Evolutionary conservation across 306 rosid species (phyloP).

Genomic region (Dryas drummondii): DNA sequence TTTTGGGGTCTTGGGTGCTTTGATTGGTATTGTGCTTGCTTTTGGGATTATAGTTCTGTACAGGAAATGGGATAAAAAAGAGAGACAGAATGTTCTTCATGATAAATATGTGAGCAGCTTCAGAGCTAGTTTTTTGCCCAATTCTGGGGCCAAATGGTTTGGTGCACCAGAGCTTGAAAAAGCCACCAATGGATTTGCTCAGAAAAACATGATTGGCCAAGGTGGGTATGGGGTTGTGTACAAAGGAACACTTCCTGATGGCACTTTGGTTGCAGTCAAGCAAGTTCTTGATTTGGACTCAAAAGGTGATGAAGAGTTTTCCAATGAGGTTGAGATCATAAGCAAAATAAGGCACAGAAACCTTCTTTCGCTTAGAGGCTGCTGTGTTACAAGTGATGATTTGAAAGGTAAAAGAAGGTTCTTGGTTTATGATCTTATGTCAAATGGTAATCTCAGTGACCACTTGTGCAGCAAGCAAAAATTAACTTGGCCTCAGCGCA

Average conservation of each 20-base stretch:
- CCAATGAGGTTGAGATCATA: constrained; percentile 73
- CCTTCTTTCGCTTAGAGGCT: constrained; percentile 69
- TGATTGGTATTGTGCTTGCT: constrained; percentile 41
- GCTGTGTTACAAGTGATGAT: constrained; percentile 65
- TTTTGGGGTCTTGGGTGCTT: constrained; percentile 50
- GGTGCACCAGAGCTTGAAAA: constrained; percentile 57
- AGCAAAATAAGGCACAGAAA: constrained; percentile 81
- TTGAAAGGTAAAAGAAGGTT: constrained; percentile 60
- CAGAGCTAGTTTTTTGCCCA: constrained; percentile 49
- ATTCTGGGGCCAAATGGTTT: constrained; percentile 71
- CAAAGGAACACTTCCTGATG: constrained; percentile 68
- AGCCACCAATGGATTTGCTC: constrained; percentile 65
- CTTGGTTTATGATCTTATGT: constrained; percentile 72
- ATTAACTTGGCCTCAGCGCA: constrained; percentile 77
- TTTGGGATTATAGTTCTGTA: constrained; percentile 30
- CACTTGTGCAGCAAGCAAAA: constrained; percentile 38
- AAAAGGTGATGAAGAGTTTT: constrained; percentile 69
- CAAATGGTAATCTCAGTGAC: constrained; percentile 59
- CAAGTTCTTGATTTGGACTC: constrained; percentile 57
- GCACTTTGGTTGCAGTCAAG: constrained; percentile 58
- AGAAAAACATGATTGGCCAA: constrained; percentile 63
- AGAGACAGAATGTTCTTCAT: constrained; percentile 36
- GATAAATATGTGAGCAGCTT: constrained; percentile 46
- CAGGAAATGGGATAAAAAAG: constrained; percentile 42
- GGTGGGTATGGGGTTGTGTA: constrained; percentile 77